These are phyloP conservation scores for Amaranthus tricolor DNA, from an alignment of 179 eudicot genomes.

Conservation along the genomic window DNA sequence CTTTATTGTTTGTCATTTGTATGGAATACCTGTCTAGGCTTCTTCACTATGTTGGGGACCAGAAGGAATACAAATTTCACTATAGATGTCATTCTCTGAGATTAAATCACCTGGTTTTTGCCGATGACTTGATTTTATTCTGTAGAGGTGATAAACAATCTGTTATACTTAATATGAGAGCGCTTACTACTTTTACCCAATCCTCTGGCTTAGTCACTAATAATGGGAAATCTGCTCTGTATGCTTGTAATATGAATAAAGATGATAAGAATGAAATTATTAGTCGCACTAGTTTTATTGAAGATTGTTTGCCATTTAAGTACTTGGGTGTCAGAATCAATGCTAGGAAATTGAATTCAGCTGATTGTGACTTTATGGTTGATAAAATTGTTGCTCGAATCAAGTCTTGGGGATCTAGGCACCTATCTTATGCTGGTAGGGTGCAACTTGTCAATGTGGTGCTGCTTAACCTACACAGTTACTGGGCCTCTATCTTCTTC, in stretches of 20 bases:
- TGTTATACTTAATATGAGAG: not conserved
- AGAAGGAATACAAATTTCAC: not conserved
- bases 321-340: not conserved
- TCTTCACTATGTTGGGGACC: not conserved
- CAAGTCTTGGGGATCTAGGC: not conserved
- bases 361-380: not conserved
- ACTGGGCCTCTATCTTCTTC: not conserved
- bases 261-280: not conserved
- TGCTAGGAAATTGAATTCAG: not conserved
- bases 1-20: not conserved
- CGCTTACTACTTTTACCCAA: not conserved
- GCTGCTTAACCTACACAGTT: not conserved
- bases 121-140: not conserved
- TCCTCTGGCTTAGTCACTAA: not conserved
- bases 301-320: not conserved
- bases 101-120: not conserved
- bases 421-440: not conserved
- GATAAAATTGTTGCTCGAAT: not conserved
- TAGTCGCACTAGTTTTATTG: not conserved
- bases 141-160: not conserved
- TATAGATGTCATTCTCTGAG: not conserved
- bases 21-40: not conserved
- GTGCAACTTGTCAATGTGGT: not conserved
- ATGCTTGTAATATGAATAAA: not conserved
- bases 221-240: not conserved